A percentile compares a stretch with the other conserved stretches of the same genome.
These are phyloP conservation scores for Ustilago lituana DNA, from an alignment of 1,284 basidiomycete genomes.

Conservation along the genomic window DNA sequence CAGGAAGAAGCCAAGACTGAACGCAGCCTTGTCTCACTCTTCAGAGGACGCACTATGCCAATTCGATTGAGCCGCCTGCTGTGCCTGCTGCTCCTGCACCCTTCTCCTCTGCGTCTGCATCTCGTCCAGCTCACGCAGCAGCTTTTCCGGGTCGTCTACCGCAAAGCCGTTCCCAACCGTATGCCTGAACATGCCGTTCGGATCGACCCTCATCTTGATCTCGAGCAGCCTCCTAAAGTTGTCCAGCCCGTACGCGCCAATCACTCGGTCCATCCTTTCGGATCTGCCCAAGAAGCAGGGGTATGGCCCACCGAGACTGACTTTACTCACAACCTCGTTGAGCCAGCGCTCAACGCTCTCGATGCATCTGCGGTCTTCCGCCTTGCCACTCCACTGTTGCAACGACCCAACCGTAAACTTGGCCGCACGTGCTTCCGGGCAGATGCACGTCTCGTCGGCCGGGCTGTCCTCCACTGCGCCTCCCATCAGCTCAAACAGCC, in stretches of 20 bases:
- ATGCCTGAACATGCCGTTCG: slow-evolving; percentile 50
- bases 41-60: slow-evolving; percentile 15
- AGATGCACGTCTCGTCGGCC: slow-evolving; percentile 73
- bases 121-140: slow-evolving; percentile 28
- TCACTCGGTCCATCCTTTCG: slow-evolving; percentile 47
- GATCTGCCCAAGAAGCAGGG: slow-evolving; percentile 56
- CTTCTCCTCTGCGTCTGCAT: slow-evolving; percentile 10
- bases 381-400: slow-evolving; percentile 87
- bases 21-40: slow-evolving; percentile 1
- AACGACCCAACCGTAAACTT: slow-evolving; percentile 85
- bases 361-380: slow-evolving; percentile 81
- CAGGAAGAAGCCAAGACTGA: too few species aligned
- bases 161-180: slow-evolving; percentile 48
- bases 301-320: slow-evolving; percentile 53
- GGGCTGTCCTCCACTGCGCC: slow-evolving; percentile 79
- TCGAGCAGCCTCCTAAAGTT: slow-evolving; percentile 49
- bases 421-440: slow-evolving; percentile 79
- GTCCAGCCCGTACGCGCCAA: slow-evolving; percentile 47
- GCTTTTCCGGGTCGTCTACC: slow-evolving; percentile 24
- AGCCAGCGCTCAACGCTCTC: slow-evolving; percentile 76
- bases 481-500: slow-evolving; percentile 75
- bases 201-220: slow-evolving; percentile 55
- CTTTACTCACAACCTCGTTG: slow-evolving; percentile 41
- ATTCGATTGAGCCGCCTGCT: slow-evolving; percentile 18
- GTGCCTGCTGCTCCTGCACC: slow-evolving; percentile 24